Base-by-base conservation (phyloP, 1,284 basidiomycete species). In the Tilletiopsis washingtonensis region DNA sequence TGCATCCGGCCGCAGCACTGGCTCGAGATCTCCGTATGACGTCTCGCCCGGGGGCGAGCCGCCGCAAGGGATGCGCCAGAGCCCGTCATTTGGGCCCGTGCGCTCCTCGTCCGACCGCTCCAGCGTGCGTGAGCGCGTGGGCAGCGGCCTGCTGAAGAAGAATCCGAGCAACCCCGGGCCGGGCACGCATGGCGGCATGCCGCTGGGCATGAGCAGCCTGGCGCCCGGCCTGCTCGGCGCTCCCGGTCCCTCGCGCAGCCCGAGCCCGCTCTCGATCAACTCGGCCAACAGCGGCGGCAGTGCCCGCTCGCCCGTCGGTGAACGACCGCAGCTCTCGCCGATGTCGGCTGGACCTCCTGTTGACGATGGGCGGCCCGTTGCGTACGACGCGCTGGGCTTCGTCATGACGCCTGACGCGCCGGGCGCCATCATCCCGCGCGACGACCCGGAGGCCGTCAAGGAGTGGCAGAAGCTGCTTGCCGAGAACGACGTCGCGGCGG, bases 381-480 rank as follows among this genome's bases (percentile, higher is more conserved):
- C 9, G 29, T 34, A 34, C 46, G 49, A 67, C 24, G 52, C 57
- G 21, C 47, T 65, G 47, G 67, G 64, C 34, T 67, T 70, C 37
- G 43, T 63, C 40, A 26, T 62, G 4, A 54, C 54, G 23, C 56
- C 54, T 4, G 54, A 53, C 21, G 43, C 51, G 3, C 48, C 53
- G 4, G n/a, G n/a, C n/a, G 49, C 54, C 2, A 43, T 47, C 9
- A 15, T 45, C 40, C 53, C 53, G 3, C 50, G 36, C 20, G 84
- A 84, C 0, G 84, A 88, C 71, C 79, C 84, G 1, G 81, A 84
- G 48, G 80, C 84, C 34, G 84, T 88, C 65, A 74, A 79, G 38
- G 83, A 82, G 61, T 89, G 87, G 89, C 80, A 87, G 64, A 72
- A 79, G 0, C 74, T 84, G 26, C 81, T 91, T 66, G 75, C 80